phyloP scores from a whole-genome alignment of 164 flowering plant species.

The Umbilicus rupestris region DNA sequence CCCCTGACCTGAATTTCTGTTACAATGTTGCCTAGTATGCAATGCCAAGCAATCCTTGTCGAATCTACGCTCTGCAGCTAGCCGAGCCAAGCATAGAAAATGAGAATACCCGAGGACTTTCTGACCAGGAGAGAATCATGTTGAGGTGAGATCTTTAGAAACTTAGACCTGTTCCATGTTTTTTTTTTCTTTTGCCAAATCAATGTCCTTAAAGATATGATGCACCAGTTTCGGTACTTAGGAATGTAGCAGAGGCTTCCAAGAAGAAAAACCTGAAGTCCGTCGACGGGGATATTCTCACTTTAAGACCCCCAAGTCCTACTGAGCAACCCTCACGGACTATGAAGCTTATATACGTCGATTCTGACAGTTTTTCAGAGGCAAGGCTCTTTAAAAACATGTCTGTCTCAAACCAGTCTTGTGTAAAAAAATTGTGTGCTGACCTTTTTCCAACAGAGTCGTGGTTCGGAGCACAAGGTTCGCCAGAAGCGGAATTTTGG shows the following conservation, averaged over 20 bases:
- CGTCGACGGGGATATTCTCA: neutral
- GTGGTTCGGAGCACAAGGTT: neutral
- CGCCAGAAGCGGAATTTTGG: neutral
- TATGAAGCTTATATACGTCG: neutral
- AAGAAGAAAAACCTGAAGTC: neutral
- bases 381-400: neutral
- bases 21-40: neutral
- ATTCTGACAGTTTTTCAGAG: neutral
- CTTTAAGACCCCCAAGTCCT: neutral
- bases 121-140: neutral
- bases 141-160: neutral
- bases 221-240: too few species aligned
- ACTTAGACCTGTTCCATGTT: neutral
- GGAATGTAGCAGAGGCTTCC: neutral
- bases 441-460: neutral
- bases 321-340: neutral
- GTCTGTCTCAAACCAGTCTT: neutral
- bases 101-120: neutral
- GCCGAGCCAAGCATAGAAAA: too few species aligned
- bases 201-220: too few species aligned
- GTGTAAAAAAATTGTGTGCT: neutral
- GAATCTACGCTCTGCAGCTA: neutral
- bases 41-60: neutral
- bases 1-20: neutral
- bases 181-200: neutral